Conservation (phyloP, 768 basidiomycete species). For the Gloeopeniophorella convolvens region DNA sequence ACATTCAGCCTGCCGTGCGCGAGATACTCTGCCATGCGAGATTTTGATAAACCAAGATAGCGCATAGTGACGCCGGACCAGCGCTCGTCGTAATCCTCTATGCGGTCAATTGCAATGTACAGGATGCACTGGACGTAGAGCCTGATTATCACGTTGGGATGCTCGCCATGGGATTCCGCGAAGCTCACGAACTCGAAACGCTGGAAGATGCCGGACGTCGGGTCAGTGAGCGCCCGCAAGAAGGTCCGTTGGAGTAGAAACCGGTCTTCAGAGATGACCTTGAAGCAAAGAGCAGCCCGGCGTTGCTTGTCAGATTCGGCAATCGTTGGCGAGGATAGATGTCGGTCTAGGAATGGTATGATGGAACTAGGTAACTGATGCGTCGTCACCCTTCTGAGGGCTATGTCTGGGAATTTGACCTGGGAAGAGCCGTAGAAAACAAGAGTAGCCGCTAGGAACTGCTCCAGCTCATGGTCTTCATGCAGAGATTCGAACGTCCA, state of each 20-base stretch:
- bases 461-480: background rate
- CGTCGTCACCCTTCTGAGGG: background rate
- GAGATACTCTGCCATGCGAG: background rate
- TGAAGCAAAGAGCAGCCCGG: too few species aligned
- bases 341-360: background rate
- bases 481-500: background rate
- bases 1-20: background rate
- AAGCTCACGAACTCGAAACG: too few species aligned
- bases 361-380: background rate
- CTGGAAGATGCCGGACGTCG: too few species aligned
- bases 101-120: background rate
- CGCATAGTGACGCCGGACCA: conserved; percentile 2
- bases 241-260: too few species aligned
- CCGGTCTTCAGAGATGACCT: too few species aligned
- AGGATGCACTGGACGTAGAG: background rate
- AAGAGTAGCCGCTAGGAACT: background rate
- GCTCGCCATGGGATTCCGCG: too few species aligned
- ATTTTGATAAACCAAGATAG: background rate
- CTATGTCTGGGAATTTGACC: background rate
- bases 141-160: too few species aligned
- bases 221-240: too few species aligned
- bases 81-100: background rate
- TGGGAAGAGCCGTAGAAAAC: background rate
- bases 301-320: too few species aligned
- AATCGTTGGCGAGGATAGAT: background rate